These are phyloP conservation scores for Cucurbita moschata DNA, from an alignment of 306 rosid genomes.

Conservation along the genomic window DNA sequence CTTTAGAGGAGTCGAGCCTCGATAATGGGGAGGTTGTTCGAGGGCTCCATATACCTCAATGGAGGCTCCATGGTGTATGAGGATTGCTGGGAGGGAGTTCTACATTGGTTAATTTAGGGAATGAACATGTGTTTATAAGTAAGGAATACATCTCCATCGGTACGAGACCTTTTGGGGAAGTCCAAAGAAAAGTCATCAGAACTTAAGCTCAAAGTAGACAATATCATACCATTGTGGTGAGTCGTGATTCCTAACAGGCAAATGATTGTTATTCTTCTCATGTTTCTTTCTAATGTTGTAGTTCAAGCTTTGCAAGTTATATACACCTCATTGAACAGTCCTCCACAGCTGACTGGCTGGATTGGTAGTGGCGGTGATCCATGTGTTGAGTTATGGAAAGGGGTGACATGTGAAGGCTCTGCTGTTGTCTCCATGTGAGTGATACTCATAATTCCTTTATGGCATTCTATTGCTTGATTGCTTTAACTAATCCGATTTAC, in stretches of 20 bases:
- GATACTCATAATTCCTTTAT: not conserved
- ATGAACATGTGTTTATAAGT: no score
- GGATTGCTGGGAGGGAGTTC: no score
- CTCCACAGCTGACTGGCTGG: conserved; percentile 74
- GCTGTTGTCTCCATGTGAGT: conserved; percentile 80
- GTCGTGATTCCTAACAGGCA: not conserved
- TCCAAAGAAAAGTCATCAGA: no score
- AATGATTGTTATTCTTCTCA: not conserved
- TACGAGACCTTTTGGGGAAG: no score
- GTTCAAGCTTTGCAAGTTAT: conserved; percentile 83
- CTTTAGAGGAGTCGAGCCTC: no score
- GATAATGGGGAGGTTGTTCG: no score
- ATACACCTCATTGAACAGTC: conserved; percentile 61
- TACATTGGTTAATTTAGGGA: no score
- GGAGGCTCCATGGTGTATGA: no score
- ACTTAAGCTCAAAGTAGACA: no score
- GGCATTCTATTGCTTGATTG: not conserved
- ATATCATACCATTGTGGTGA: no score
- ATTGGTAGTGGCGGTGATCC: conserved; percentile 73
- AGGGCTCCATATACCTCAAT: no score
- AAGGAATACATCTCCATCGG: no score
- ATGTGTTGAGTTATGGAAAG: conserved; percentile 83
- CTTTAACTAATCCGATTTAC: conserved; percentile 12
- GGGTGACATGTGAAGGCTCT: conserved; percentile 78
- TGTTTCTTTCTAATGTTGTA: conserved; percentile 18